Base-by-base conservation (phyloP, 108 stramenopile genomes). In the Fistulifera solaris region DNA sequence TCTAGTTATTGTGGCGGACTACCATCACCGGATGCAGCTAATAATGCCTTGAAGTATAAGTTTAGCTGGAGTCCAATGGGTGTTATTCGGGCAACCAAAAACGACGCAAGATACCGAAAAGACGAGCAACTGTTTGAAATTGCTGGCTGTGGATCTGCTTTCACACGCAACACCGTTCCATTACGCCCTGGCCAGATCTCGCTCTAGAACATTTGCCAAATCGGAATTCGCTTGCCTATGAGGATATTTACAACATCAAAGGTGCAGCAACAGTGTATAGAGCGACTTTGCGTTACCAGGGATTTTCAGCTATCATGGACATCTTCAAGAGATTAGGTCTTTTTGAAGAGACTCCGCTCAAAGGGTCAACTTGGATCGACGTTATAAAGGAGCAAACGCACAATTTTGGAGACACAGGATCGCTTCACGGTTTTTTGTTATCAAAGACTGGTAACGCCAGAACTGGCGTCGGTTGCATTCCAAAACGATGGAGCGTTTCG, bases 61-160 rank as follows among this genome's bases (percentile, higher is more conserved):
- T 90, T 91, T 59, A 86, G 84, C 52, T 94, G 93, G 93, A 81
- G 79, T 40, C 93, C 93, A 16, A 69, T 71, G 39, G 93, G 89
- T 26, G 93, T 89, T 10, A 56, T 94, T 28, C 61, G 61, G 27
- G 89, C 93, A 4, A 62, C 67, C 40, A 70, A 70, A 58, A 89
- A 89, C 59, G 52, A 67, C 57, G 89, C 93, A 21, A 46, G 45
- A 31, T 91, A 68, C 60, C 61, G 71, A 68, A 50, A 24, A 62
- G 73, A 57, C 59, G 72, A 27, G 25, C 48, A 38, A 2, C 15
- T 58, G 6, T 11, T 69, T 61, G 54, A 63, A 67, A 51, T 48
- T 50, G n/a, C 56, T 31, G 83, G 78, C 7, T n/a, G 62, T 59
- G 0, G 56, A 84, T 23, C 49, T 89, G 43, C 64, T 85, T 38